Conservation (phyloP, 208 protist genomes). For the Vickermania spadyakhi region DNA sequence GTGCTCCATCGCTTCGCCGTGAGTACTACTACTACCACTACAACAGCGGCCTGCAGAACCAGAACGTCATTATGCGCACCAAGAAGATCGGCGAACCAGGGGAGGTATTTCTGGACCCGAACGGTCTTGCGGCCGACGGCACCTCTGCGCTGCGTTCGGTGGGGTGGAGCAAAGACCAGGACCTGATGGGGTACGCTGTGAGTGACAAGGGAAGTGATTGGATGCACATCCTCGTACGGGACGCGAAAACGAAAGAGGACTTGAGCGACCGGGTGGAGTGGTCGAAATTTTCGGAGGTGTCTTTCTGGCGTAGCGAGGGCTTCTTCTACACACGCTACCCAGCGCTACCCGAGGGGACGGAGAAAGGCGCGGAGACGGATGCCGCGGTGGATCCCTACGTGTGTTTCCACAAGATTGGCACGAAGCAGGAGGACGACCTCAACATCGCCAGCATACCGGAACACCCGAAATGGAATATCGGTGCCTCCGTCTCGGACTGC, state of each 20-base stretch:
- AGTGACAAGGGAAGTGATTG: constrained; percentile 90
- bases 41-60: constrained; percentile 91
- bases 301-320: constrained; percentile 76
- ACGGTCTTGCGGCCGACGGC: constrained; percentile 79
- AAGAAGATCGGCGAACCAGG: constrained; percentile 16
- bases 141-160: constrained; percentile 53
- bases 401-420: constrained; percentile 87
- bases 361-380: constrained; percentile 87
- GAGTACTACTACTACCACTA: constrained; percentile 80
- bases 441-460: constrained; percentile 59
- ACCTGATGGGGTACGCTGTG: constrained; percentile 77
- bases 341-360: constrained; percentile 31
- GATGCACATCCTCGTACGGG: constrained; percentile 67
- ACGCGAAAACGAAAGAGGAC: constrained; percentile 38
- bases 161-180: constrained; percentile 68
- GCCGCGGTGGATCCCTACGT: constrained; percentile 59
- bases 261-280: constrained; percentile 73
- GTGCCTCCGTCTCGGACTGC: constrained; percentile 69
- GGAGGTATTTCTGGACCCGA: constrained; percentile 87
- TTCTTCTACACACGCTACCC: constrained; percentile 93
- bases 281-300: constrained; percentile 85
- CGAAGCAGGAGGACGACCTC: constrained; percentile 67
- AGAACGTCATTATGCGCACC: constrained; percentile 60
- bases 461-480: constrained; percentile 63
- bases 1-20: constrained; percentile 42